Base-by-base conservation (phyloP, 305 asterid species). In the Solanum chacoense region DNA sequence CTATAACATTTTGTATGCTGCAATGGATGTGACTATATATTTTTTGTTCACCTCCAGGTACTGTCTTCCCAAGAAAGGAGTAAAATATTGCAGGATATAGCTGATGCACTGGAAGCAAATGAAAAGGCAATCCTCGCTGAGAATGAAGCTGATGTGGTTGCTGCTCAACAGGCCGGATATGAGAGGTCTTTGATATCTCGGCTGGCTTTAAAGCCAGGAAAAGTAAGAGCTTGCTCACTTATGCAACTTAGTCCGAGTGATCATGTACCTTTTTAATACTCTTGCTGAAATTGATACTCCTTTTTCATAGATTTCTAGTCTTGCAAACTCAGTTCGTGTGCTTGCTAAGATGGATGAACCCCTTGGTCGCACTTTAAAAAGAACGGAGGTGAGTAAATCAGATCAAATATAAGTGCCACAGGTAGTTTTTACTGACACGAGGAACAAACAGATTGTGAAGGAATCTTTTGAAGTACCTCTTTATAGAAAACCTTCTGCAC, bases 311-410 rank as follows among this genome's bases (percentile, higher is more conserved):
- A 90, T 98, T 91, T 91, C 97, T 85, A 93, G 93, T 90, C 99
- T 98, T 89, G 98, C 99, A 88, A 95, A 94, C 87, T 93, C 99
- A 75, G 91, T 96, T 88, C 99, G 98, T 26, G 94, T 94, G 93
- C 98, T 98, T 88, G 99, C 99, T 73, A 94, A 95, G 85, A 95
- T 98, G 98, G 97, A 96, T 92, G 99, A 98, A 92, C 99, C 99
- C 65, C 91, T 96, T 89, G 99, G 99, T 84, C 96, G 94, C 88
- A 93, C 96, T 91, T 89, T 94, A 87, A 95, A 92, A 92, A 98
- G 94, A 92, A 98, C 95, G 24, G 98, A 96, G 98, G 98, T 95
- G 91, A 81, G 88, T 73, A 91, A 88, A 79, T 89, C 77, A 85
- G 42, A 31, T 32, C 87, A 31, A 55, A 86, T 85, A 42, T 81